Evolutionary conservation across 176 grass and related monocot genomes (phyloP).

Genomic region (Hordeum marinum): DNA sequence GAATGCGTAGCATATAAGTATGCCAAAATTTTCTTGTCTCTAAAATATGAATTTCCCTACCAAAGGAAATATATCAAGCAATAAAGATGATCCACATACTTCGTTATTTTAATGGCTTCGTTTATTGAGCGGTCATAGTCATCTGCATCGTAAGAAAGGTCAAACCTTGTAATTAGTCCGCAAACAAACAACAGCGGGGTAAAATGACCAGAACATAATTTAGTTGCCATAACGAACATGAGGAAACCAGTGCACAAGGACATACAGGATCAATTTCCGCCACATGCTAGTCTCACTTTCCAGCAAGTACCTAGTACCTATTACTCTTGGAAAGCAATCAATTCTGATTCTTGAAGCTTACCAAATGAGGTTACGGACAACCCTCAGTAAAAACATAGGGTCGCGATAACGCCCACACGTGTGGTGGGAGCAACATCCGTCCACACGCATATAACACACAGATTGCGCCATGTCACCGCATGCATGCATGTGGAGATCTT

Average conservation of each 20-base stretch:
- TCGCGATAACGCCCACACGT: too few species aligned
- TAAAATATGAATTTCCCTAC: not conserved
- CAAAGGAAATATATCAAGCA: not conserved
- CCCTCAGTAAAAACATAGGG: not conserved
- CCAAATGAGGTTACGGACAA: not conserved
- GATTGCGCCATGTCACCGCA: too few species aligned
- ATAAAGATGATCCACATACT: conserved; percentile 59
- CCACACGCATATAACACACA: too few species aligned
- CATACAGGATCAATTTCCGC: not conserved
- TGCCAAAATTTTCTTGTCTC: not conserved
- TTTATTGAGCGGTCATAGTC: conserved; percentile 99
- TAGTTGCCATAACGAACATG: not conserved
- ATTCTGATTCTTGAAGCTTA: conserved; percentile 5
- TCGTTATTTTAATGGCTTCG: conserved; percentile 98
- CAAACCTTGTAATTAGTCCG: conserved; percentile 10
- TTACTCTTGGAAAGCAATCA: not conserved
- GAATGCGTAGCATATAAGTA: conserved; percentile 26
- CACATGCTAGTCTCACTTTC: not conserved
- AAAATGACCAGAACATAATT: conserved; percentile 6
- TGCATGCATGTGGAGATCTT: too few species aligned
- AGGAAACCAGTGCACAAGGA: not conserved
- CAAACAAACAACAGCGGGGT: not conserved
- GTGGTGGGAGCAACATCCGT: too few species aligned
- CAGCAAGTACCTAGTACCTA: not conserved
- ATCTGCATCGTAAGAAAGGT: conserved; percentile 62